Evolutionary conservation across 1,284 basidiomycete genomes (phyloP), one percentile per base, ranked within the genome.

Genomic region (Ceratobasidium sp.): DNA sequence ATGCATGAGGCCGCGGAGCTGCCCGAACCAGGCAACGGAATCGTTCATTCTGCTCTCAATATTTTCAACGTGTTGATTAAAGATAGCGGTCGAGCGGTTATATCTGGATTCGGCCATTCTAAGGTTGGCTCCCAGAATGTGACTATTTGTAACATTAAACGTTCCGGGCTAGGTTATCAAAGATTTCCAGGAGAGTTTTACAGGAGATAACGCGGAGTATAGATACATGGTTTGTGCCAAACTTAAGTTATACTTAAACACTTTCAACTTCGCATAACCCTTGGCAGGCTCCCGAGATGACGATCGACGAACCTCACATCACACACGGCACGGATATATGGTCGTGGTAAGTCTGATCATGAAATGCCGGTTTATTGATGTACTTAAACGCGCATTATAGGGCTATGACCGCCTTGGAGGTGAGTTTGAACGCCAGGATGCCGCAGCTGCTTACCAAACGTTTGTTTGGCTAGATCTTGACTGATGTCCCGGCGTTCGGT

Each of bases 351-450:
- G 66, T 4, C 33, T 33, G n/a, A n/a, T n/a, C n/a, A n/a, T n/a
- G n/a, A n/a, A n/a, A n/a, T n/a, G n/a, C n/a, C n/a, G n/a, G n/a
- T n/a, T n/a, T n/a, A n/a, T n/a, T n/a, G n/a, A n/a, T n/a, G n/a
- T n/a, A n/a, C n/a, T n/a, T n/a, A n/a, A n/a, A n/a, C n/a, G n/a
- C n/a, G n/a, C n/a, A n/a, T n/a, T n/a, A n/a, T n/a, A 77, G 75
- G 75, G 65, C 75, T 5, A 77, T 77, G 75, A 69, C 75, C 5
- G 33, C 65, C 5, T 28, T 77, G n/a, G 75, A 77, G 66, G 75
- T 68, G 38, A 20, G 40, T 15, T 10, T 40, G 9, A 9, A n/a
- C 4, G 13, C 0, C 1, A 17, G 7, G 10, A 40, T 5, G n/a
- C n/a, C n/a, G n/a, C n/a, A n/a, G n/a, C n/a, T n/a, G n/a, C n/a